phyloP scores from a whole-genome alignment of 1,284 basidiomycete genomes.

The Moniliella sp. region DNA sequence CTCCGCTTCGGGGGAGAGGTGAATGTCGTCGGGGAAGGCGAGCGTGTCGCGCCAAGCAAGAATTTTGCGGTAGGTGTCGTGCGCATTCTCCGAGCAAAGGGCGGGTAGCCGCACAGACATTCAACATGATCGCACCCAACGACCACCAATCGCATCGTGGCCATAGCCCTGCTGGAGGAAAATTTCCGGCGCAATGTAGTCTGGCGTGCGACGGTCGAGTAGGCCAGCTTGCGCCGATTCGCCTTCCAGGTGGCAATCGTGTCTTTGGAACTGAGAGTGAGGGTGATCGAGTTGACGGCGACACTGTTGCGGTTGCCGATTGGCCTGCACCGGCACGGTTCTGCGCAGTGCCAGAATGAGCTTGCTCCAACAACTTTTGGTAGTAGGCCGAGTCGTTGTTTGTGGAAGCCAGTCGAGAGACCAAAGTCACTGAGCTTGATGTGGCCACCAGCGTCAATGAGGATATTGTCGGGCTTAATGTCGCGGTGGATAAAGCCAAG shows the following conservation, averaged over 20 bases:
- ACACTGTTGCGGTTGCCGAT: conserved; percentile 30
- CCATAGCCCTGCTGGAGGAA: conserved; percentile 65
- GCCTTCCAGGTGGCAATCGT: conserved; percentile 73
- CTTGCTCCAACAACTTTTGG: conserved; percentile 81
- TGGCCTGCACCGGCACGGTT: conserved; percentile 50
- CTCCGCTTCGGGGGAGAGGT: conserved; percentile 60
- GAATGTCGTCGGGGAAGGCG: conserved; percentile 62
- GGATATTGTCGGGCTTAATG: conserved; percentile 88
- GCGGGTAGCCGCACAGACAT: conserved; percentile 53
- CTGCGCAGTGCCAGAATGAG: no score
- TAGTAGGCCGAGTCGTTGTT: conserved; percentile 44
- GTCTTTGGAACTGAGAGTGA: conserved; percentile 59
- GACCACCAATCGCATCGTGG: conserved; percentile 94
- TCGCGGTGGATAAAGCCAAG: conserved; percentile 91
- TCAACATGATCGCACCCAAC: conserved; percentile 59
- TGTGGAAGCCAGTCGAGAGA: conserved; percentile 40
- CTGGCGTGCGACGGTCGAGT: conserved; percentile 52
- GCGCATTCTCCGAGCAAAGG: conserved; percentile 36
- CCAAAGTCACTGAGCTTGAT: conserved; percentile 89
- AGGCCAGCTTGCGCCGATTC: conserved; percentile 66
- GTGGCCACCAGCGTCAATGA: conserved; percentile 76
- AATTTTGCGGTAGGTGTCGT: conserved; percentile 32
- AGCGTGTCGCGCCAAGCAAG: conserved; percentile 73
- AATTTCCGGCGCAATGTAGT: conserved; percentile 73
- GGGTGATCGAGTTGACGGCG: conserved; percentile 30